Evolutionary conservation across 106 monocot genomes (phyloP).

Genomic region (Apostasia ramifera): DNA sequence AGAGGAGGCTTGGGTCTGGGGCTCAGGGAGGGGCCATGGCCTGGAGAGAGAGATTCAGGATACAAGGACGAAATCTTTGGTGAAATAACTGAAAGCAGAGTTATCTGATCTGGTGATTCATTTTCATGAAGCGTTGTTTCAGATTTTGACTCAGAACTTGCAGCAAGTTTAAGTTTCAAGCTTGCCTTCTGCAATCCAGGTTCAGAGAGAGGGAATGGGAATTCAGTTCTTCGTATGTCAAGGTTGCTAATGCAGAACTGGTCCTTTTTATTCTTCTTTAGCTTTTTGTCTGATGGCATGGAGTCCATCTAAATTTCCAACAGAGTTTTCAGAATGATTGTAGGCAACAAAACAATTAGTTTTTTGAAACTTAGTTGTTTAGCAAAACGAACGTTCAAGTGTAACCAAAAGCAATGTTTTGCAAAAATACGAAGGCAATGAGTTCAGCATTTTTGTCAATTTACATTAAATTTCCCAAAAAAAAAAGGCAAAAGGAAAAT

Average conservation of each 20-base stretch:
- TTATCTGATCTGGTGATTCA: neutral
- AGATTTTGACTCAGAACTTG: neutral
- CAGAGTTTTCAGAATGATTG: neutral
- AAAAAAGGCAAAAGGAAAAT: no score
- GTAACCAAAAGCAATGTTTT: neutral
- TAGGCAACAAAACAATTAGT: neutral
- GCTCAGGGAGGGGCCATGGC: neutral
- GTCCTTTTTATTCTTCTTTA: neutral
- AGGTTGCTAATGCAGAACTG: neutral
- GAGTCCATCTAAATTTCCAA: constrained; percentile 10
- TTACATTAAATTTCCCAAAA: neutral
- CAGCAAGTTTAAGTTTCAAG: neutral
- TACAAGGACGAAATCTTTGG: neutral
- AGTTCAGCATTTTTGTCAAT: neutral
- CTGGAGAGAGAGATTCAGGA: neutral
- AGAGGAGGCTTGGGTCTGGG: constrained; percentile 4
- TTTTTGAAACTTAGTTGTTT: no score
- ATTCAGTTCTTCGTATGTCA: neutral
- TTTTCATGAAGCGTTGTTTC: neutral
- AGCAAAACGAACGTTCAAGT: no score
- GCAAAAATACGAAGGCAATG: neutral
- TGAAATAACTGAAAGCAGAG: neutral
- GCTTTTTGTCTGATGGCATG: neutral
- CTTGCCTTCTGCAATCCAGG: neutral
- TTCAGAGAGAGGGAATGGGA: neutral